Evolutionary conservation across 192 early-diverging fungal species (phyloP).

Genomic region (Phycomyces nitens): DNA sequence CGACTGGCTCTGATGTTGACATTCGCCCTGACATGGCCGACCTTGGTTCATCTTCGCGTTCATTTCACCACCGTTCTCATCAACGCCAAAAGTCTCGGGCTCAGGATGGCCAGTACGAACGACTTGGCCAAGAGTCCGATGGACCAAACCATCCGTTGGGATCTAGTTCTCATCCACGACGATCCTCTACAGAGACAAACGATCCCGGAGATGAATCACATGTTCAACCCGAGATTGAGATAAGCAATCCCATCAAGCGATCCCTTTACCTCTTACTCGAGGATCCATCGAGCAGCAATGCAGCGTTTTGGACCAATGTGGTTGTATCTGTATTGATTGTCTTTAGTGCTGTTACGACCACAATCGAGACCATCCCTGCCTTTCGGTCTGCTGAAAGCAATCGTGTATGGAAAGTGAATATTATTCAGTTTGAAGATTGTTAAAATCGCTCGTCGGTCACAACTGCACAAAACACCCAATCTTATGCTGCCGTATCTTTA

Average conservation of each 20-base stretch:
- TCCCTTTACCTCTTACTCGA: conserved; percentile 67
- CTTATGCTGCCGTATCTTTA: not conserved
- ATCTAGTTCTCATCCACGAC: not conserved
- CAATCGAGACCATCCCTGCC: conserved; percentile 75
- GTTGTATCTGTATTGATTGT: conserved; percentile 73
- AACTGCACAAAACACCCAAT: too few species aligned
- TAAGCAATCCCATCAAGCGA: conserved; percentile 41
- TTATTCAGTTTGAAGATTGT: too few species aligned
- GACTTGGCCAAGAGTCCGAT: not conserved
- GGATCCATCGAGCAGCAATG: conserved; percentile 67
- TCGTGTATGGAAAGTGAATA: conserved; percentile 48
- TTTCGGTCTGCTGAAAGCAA: conserved; percentile 54
- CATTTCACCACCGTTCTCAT: not conserved
- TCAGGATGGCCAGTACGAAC: not conserved
- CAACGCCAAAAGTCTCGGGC: not conserved
- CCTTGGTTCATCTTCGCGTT: not conserved
- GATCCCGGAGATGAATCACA: not conserved
- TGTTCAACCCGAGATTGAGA: conserved; percentile 5
- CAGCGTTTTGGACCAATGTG: conserved; percentile 68
- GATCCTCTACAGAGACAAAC: too few species aligned
- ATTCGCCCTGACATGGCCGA: not conserved
- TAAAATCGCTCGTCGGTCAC: too few species aligned
- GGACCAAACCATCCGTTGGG: not conserved
- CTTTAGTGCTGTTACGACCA: conserved; percentile 64
- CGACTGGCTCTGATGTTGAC: not conserved